phyloP scores from a whole-genome alignment of 805 yeast species.

The Candida qinlingensis region DNA sequence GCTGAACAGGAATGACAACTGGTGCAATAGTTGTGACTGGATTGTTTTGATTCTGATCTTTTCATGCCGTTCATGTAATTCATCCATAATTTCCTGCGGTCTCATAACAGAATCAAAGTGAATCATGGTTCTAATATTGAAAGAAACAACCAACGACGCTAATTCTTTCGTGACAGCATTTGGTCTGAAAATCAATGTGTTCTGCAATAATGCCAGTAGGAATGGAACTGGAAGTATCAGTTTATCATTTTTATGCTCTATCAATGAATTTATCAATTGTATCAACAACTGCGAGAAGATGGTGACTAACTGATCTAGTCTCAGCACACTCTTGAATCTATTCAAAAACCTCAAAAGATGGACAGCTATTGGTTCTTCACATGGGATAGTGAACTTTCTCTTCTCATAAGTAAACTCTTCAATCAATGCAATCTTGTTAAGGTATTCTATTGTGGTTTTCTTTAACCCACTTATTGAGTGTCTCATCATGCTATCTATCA shows the following conservation, averaged over 20 bases:
- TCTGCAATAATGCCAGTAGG: conserved; percentile 50
- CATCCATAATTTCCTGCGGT: conserved; percentile 22
- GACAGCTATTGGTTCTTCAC: conserved; percentile 29
- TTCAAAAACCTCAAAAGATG: conserved; percentile 39
- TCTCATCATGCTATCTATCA: conserved; percentile 30
- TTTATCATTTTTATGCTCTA: conserved; percentile 1
- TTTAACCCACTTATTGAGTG: conserved; percentile 33
- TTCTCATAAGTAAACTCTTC: conserved; percentile 6
- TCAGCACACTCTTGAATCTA: conserved; percentile 33
- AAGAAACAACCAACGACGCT: background rate
- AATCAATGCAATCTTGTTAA: conserved; percentile 27
- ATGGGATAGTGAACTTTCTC: conserved; percentile 21
- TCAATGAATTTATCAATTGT: conserved; percentile 22
- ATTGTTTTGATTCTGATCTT: conserved; percentile 28
- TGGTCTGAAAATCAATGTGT: conserved; percentile 52
- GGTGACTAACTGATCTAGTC: conserved; percentile 47
- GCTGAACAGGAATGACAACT: conserved; percentile 42
- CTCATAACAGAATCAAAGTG: conserved; percentile 16
- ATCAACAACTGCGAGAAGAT: conserved; percentile 34
- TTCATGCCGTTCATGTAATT: conserved; percentile 17
- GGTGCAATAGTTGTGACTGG: conserved; percentile 44
- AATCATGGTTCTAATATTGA: conserved; percentile 19
- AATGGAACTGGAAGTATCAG: conserved; percentile 47
- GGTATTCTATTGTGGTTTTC: conserved; percentile 28
- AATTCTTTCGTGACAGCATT: conserved; percentile 45